phyloP scores from a whole-genome alignment of 805 yeast genomes.

The Tetrapisispora namnaoensis region DNA sequence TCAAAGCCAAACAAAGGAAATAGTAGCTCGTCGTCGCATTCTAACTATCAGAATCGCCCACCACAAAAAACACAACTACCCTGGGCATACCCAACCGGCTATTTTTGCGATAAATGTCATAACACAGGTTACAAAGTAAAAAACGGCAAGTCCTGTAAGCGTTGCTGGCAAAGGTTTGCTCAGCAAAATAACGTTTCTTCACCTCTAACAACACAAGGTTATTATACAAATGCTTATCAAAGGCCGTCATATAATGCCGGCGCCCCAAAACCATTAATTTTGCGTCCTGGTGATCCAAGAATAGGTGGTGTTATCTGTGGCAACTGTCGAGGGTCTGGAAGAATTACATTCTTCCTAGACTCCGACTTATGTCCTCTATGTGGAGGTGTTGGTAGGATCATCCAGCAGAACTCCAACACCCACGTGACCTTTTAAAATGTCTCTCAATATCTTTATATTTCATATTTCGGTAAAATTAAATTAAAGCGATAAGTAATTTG shows the following conservation, averaged over 20 bases:
- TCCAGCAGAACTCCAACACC: constrained; percentile 2
- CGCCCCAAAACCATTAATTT: constrained; percentile 29
- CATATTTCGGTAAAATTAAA: too few species aligned
- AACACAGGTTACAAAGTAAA: constrained; percentile 60
- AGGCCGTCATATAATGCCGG: constrained; percentile 5
- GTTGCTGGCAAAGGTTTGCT: constrained; percentile 60
- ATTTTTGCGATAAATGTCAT: constrained; percentile 55
- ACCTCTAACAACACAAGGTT: constrained; percentile 6
- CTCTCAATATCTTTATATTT: background rate
- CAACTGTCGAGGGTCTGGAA: constrained; percentile 58
- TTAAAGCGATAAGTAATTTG: too few species aligned
- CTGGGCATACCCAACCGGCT: constrained; percentile 56
- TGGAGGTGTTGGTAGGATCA: constrained; percentile 54
- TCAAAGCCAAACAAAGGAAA: background rate
- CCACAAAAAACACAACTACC: constrained; percentile 31
- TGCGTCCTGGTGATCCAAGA: constrained; percentile 69
- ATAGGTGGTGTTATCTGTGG: constrained; percentile 70
- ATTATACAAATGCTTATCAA: constrained; percentile 8
- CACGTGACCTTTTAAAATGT: constrained; percentile 9
- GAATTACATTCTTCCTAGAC: constrained; percentile 45
- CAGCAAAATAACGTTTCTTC: constrained; percentile 27
- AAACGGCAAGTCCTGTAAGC: constrained; percentile 56
- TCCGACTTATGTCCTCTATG: constrained; percentile 56
- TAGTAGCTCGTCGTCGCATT: background rate
- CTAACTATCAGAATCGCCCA: background rate